phyloP scores from a whole-genome alignment of 768 basidiomycete species.

The Pleurotus djamor region DNA sequence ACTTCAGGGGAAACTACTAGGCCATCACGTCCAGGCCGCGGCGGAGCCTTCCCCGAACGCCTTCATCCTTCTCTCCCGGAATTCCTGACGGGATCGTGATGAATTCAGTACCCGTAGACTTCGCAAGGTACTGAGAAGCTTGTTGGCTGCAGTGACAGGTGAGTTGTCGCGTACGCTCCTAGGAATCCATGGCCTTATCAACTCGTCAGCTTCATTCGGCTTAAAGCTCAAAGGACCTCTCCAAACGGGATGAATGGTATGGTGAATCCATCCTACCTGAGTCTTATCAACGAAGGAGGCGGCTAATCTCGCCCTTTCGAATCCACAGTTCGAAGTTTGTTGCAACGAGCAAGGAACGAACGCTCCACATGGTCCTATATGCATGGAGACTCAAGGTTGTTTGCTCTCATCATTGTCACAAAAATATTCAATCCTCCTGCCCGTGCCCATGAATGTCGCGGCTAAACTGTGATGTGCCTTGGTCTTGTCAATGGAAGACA shows the following conservation, averaged over 20 bases:
- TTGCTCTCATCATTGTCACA: not conserved
- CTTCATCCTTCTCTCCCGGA: not conserved
- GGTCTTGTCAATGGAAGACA: not conserved
- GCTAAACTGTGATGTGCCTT: not conserved
- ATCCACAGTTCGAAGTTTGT: too few relatives aligned
- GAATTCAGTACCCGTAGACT: not conserved
- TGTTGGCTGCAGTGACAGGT: not conserved
- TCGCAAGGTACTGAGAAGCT: slow-evolving; percentile 7
- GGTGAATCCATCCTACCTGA: too few relatives aligned
- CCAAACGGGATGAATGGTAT: too few relatives aligned
- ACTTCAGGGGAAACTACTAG: not conserved
- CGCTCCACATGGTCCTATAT: not conserved
- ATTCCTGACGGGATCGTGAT: slow-evolving; percentile 1
- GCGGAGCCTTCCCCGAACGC: not conserved
- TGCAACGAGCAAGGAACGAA: not conserved
- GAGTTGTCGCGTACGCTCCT: not conserved
- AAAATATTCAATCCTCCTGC: not conserved
- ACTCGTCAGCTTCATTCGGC: not conserved
- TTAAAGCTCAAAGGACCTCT: too few relatives aligned
- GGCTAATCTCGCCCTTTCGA: too few relatives aligned
- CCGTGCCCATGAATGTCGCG: not conserved
- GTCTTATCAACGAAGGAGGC: too few relatives aligned
- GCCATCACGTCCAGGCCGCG: not conserved
- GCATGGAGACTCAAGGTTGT: not conserved
- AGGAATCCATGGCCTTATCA: not conserved